Base-by-base conservation (phyloP, 2,329 filamentous ascomycete genomes). In the Metarhizium guizhouense region DNA sequence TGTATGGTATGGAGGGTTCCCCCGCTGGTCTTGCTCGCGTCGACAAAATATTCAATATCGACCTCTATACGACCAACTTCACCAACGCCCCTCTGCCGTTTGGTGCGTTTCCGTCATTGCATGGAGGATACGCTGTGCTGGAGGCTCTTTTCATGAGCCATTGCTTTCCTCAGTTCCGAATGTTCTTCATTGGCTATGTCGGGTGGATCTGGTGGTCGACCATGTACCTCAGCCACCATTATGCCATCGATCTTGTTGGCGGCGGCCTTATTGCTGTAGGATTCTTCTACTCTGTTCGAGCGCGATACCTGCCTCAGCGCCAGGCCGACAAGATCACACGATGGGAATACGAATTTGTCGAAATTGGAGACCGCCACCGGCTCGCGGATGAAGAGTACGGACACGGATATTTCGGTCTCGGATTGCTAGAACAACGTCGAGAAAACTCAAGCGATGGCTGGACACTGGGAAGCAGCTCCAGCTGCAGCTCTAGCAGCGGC, bases 171-270 rank as follows among this genome's bases (percentile, higher is more conserved):
- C 84, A 83, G 58, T 81, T 95, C 62, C 85, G 88, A 62, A 84
- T 86, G 13, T 73, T 94, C 54, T 95, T 95, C 72, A 81, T 92
- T 60, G 78, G 82, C 60, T 97, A 96, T 72, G 87, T 88, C 48
- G 81, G 88, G 68, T 96, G 93, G 93, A 85, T 96, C 65, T 96
- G 91, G 89, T 97, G 93, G 91, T 88, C 92, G 13, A 97, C 93
- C 63, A 96, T 97, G 90, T 96, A 97, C 68, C 82, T 97, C 53
- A 95, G 90, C 66, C 93, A 97, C 73, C 93, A 97, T 75, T 97
- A 97, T 69, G 93, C 92, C 36, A 88, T 97, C 45, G 93, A 97
- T 70, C 78, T 97, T 52, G 90, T 96, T 30, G 90, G 83, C 40
- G 93, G 93, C 62, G 90, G 87, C 68, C 77, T 96, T 58, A 77